phyloP scores from a whole-genome alignment of 139 green algal genomes.

The Dunaliella primolecta region DNA sequence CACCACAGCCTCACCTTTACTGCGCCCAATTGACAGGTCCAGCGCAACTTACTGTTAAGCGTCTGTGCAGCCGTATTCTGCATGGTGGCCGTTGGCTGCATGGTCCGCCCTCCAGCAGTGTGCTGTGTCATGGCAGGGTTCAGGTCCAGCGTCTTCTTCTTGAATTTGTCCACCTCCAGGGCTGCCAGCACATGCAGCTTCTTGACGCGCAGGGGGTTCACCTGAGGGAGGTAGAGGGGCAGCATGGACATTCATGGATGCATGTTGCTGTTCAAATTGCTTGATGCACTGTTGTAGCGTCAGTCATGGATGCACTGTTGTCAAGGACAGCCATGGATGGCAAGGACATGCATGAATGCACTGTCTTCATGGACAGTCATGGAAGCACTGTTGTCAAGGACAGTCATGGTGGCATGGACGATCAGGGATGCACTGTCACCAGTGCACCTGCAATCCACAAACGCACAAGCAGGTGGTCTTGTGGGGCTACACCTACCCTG shows the following conservation, averaged over 20 bases:
- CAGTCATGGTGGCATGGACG: no score
- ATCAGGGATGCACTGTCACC: no score
- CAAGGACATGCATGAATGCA: no score
- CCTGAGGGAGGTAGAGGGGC: constrained; percentile 27
- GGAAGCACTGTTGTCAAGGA: no score
- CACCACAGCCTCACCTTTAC: no score
- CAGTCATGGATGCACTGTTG: neutral
- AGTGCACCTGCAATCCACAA: no score
- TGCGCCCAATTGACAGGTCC: no score
- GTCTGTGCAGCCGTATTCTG: constrained; percentile 50
- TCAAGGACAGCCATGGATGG: no score
- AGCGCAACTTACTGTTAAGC: constrained; percentile 49
- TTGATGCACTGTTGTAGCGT: neutral
- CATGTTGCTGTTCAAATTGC: neutral
- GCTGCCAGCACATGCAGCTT: constrained; percentile 83
- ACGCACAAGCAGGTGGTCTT: no score
- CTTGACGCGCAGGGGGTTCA: constrained; percentile 70
- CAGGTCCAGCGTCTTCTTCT: constrained; percentile 51
- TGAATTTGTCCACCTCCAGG: constrained; percentile 71
- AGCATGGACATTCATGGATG: neutral
- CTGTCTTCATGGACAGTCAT: no score
- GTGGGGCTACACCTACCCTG: constrained; percentile 13
- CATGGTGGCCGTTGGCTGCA: constrained; percentile 27
- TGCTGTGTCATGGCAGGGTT: constrained; percentile 21
- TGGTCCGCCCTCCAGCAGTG: constrained; percentile 13